Percentiles rank a stretch among this genome's conserved stretches.
These are phyloP conservation scores for Orbilia blumenaviensis DNA, from an alignment of 2,329 filamentous ascomycete species.

Conservation along the genomic window DNA sequence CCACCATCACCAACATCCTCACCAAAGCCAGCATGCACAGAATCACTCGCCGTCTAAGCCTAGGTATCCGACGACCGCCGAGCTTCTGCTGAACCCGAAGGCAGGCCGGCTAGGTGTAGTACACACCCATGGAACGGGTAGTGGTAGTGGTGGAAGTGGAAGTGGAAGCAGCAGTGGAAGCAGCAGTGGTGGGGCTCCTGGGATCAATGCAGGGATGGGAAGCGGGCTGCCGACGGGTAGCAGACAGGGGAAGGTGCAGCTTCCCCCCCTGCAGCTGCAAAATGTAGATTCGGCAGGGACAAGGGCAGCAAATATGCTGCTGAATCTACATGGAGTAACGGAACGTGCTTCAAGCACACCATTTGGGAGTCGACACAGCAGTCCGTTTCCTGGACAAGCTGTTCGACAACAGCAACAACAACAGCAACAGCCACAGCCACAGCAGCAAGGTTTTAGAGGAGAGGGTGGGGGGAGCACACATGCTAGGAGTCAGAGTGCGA, in stretches of 20 bases:
- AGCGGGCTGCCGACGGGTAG: slow-evolving; percentile 22
- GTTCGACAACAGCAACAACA: slow-evolving; percentile 26
- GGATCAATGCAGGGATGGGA: slow-evolving; percentile 1
- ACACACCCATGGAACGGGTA: slow-evolving; percentile 9
- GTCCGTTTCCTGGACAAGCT: slow-evolving; percentile 23
- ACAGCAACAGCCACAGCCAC: slow-evolving; percentile 4
- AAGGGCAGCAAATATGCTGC: slow-evolving; percentile 41
- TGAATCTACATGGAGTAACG: slow-evolving; percentile 42
- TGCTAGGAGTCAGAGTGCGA: slow-evolving; percentile 15
- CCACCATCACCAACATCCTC: slow-evolving; percentile 4
- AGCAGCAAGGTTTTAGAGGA: slow-evolving; percentile 22
- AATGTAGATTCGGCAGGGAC: slow-evolving; percentile 15
- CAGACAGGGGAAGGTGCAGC: slow-evolving; percentile 11
- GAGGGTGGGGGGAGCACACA: slow-evolving; percentile 1
- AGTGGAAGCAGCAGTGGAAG: neutral
- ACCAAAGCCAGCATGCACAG: no score
- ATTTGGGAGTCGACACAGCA: slow-evolving; percentile 37
- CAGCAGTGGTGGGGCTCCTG: neutral
- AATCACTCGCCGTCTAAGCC: slow-evolving; percentile 32
- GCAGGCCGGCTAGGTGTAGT: slow-evolving; percentile 18
- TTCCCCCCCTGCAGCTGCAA: slow-evolving; percentile 34
- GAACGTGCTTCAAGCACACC: slow-evolving; percentile 33
- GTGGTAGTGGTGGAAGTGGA: neutral
- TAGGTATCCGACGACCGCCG: slow-evolving; percentile 41
- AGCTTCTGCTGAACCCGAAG: slow-evolving; percentile 42